Base-by-base conservation (phyloP, 306 rosid genomes). In the Lathyrus oleraceus region DNA sequence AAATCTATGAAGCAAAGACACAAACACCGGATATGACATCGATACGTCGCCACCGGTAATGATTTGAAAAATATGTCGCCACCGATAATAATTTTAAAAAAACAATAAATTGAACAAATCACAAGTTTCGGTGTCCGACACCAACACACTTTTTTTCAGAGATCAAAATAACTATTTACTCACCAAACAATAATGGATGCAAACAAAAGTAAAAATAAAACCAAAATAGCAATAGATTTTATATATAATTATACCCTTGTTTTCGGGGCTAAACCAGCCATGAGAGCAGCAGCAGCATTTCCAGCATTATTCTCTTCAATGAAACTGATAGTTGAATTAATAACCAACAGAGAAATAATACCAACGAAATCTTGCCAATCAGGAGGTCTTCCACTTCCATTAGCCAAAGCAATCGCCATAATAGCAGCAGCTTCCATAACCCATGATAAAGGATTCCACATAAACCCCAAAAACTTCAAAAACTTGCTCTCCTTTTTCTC, bases 401-500 rank as follows among this genome's bases (percentile, higher is more conserved):
- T 91, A 56, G 99, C 97, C 78, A 95, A 73, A 82, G 75, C 99
- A 68, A 95, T 91, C 40, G 99, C 99, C 97, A 95, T 95, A 25
- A 95, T 13, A 19, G 99, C 99, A 78, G 99, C 99, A 76, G 95
- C 97, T 91, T 95, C 99, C 99, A 95, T 95, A 57, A 95, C 99
- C 99, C 99, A 95, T 4, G 99, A 95, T 13, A 95, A 76, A 5
- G 99, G 99, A 69, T 95, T 95, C 99, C 99, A 95, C 99, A 95
- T 95, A 80, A 95, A 95, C 6, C 99, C 99, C 84, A 95, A 60
- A 72, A 95, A 95, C 79, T 95, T 95, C 77, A 95, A 80, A 64
- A 95, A 0, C 36, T 95, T 95, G 96, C 95, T 91, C 65, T 95
- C 99, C 92, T 82, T 95, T 71, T 91, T 95, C 88, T 95, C 99